Conservation (phyloP, 179 eudicot species). For the Beta corolliflora region DNA sequence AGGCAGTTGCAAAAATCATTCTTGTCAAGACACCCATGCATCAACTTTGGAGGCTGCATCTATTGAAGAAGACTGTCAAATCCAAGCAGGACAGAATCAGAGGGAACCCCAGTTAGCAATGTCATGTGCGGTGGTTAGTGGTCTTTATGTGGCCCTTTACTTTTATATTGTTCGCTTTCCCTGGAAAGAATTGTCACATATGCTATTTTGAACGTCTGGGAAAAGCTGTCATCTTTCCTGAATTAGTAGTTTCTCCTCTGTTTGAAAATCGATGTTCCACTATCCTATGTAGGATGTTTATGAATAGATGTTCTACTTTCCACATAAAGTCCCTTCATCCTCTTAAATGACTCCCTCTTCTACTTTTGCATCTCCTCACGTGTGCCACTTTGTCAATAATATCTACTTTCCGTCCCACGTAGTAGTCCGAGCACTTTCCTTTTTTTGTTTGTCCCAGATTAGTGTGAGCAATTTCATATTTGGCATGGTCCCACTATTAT, state of each 20-base stretch:
- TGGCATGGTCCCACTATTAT: too few relatives aligned
- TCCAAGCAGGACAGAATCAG: slow-evolving; percentile 18
- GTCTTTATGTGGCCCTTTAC: background rate
- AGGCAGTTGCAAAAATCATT: slow-evolving; percentile 17
- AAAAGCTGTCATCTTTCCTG: background rate
- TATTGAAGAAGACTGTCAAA: slow-evolving; percentile 25
- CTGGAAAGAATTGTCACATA: background rate
- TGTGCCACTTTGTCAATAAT: too few relatives aligned
- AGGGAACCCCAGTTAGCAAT: slow-evolving; percentile 24
- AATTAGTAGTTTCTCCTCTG: background rate
- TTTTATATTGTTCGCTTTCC: background rate
- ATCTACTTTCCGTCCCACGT: too few relatives aligned
- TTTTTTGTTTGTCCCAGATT: too few relatives aligned
- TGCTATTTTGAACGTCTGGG: background rate
- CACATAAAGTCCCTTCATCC: too few relatives aligned
- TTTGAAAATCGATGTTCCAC: too few relatives aligned
- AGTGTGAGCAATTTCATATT: too few relatives aligned
- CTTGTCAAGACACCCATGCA: slow-evolving; percentile 17
- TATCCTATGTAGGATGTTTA: too few relatives aligned
- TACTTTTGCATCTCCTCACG: too few relatives aligned
- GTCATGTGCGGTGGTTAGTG: slow-evolving; percentile 43
- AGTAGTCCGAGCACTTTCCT: background rate
- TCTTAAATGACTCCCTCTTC: too few relatives aligned
- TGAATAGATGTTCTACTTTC: too few relatives aligned
- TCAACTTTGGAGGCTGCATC: slow-evolving; percentile 27